Evolutionary conservation across 2,329 filamentous ascomycete genomes (phyloP).

Genomic region (Trichoderma afroharzianum): DNA sequence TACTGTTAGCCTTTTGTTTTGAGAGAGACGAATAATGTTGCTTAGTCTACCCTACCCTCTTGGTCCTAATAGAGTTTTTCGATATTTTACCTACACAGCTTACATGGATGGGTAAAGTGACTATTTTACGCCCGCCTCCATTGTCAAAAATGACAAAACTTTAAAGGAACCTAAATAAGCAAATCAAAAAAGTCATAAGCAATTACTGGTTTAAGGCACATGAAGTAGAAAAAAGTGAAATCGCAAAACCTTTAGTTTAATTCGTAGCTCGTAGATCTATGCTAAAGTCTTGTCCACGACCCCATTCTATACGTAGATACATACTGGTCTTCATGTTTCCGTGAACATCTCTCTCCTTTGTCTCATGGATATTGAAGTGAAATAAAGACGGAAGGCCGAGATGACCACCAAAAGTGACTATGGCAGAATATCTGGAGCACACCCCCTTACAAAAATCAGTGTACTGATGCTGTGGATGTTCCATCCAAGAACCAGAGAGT

Average conservation of each 20-base stretch:
- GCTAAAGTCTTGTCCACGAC: slow-evolving; percentile 11
- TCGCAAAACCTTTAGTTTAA: slow-evolving; percentile 14
- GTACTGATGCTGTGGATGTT: neutral
- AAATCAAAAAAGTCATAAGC: too few relatives aligned
- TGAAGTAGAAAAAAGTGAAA: neutral
- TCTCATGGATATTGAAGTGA: slow-evolving; percentile 13
- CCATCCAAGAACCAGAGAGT: slow-evolving; percentile 14
- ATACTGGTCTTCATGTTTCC: slow-evolving; percentile 8
- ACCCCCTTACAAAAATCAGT: neutral
- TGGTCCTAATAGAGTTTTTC: neutral
- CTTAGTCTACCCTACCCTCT: neutral
- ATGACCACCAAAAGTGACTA: slow-evolving; percentile 7
- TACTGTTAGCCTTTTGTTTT: neutral
- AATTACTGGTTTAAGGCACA: neutral
- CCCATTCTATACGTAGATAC: slow-evolving; percentile 12
- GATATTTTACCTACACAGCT: neutral
- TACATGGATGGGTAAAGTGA: neutral
- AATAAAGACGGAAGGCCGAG: neutral
- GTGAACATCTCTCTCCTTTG: slow-evolving; percentile 2
- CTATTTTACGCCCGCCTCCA: neutral
- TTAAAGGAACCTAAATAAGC: neutral
- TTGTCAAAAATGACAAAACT: neutral
- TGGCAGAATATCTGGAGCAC: slow-evolving; percentile 3
- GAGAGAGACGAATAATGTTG: neutral
- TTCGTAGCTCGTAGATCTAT: slow-evolving; percentile 28